Base-by-base conservation (phyloP, 2,329 filamentous ascomycete genomes). In the Sclerotinia minor region DNA sequence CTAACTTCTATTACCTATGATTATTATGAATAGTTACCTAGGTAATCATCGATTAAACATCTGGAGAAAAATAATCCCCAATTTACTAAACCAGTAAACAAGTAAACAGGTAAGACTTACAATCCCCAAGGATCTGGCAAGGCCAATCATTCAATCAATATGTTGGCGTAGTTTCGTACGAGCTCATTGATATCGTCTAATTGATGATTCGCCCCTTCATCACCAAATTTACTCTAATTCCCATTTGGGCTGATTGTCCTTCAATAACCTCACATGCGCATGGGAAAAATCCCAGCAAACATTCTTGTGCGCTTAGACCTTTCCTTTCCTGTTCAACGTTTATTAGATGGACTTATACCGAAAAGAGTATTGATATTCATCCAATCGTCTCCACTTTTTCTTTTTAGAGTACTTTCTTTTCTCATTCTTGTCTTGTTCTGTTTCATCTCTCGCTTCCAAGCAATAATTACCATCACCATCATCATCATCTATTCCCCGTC, bases 121-220 rank as follows among this genome's bases (percentile, higher is more conserved):
- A 35, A 2, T 41, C 17, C 17, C 8, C 19, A 32, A 9, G 29
- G 47, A 6, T n/a, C 9, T 9, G 19, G 21, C 7, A 32, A 45
- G 11, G 21, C 9, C 35, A 35, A 35, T 29, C 29, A 29, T 3
- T 29, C 38, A 38, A 13, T 29, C 38, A 60, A 17, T 3, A 60
- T 49, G 29, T 26, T 24, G n/a, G n/a, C 58, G 7, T 13, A 21
- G 32, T 61, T 61, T 38, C 8, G 45, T 41, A 38, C 45, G 38
- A 41, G 59, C 45, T 50, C 15, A 63, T 50, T 5, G n/a, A 63
- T 63, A 38, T 63, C 32, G 45, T 15, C 59, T 49, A 50, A 50
- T 24, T 21, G 29, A 35, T 38, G 2, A 50, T 38, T 35, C 29
- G 29, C 58, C 58, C 45, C 58, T 50, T 61, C 29, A 49, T 19